Evolutionary conservation across 164 flowering plant genomes (phyloP), one percentile per base, ranked within the genome.

Genomic region (Piper betle): DNA sequence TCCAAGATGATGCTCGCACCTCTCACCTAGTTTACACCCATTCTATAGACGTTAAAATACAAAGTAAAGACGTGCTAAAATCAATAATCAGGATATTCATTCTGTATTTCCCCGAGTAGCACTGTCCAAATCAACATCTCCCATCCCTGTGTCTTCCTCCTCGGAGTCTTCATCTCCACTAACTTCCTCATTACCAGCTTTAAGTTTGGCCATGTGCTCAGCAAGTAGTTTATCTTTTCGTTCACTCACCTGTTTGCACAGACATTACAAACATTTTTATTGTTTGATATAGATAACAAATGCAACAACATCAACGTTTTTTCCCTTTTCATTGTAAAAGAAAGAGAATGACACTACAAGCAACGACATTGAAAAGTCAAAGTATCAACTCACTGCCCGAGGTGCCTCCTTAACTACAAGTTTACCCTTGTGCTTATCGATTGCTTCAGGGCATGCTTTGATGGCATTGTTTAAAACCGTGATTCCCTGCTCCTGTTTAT

Each of bases 81-180:
- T 61, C 46, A 18, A 48, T 39, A 25, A 39, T 52, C 46, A 20
- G 37, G 7, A 39, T 53, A 38, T 16, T 53, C 38, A 81, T 19
- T 80, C 89, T 8, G 68, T 68, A 5, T 79, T 56, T 3, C 81
- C 82, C 53, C 67, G 2, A 40, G 68, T 68, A 6, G 82, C 25
- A 55, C 76, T 81, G 55, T 89, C 95, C 61, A 92, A 53, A 72
- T 92, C 90, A 39, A 82, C 71, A 53, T 83, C 88, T 25, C 96
- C 98, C 94, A 87, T 80, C 6, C 96, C 98, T 0, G 87, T 82
- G 65, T 92, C 98, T 78, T 92, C 98, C 69, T 92, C 96, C 59
- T 81, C 96, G 40, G 88, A 86, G 42, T 71, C 88, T 52, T 86
- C 96, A 60, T 92, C 98, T 0, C 87, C 96, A 65, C 82, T 72